Evolutionary conservation across 306 rosid genomes (phyloP).

Genomic region (Cucurbita moschata): DNA sequence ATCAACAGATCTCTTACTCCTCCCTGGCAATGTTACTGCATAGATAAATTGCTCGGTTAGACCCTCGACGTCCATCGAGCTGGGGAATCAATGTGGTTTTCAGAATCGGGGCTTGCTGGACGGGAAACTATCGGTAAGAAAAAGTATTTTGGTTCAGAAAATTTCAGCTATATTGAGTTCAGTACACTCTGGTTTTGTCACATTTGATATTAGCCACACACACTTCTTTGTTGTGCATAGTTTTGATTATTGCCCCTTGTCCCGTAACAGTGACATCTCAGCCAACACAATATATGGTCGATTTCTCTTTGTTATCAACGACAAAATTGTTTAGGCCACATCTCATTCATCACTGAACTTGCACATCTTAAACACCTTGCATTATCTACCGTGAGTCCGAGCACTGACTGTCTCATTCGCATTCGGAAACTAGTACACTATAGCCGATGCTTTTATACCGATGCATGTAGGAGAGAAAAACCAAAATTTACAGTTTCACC

Average conservation of each 20-base stretch:
- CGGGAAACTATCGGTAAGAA: neutral
- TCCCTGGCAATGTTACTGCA: neutral
- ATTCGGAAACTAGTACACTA: neutral
- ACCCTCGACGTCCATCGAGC: neutral
- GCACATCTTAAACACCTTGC: neutral
- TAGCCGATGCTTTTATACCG: too few relatives aligned
- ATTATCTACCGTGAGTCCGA: neutral
- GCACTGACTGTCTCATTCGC: neutral
- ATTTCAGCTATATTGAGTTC: neutral
- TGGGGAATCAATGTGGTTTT: neutral
- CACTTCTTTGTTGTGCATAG: neutral
- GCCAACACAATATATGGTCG: neutral
- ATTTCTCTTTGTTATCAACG: neutral
- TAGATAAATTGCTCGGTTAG: neutral
- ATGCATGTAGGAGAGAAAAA: too few relatives aligned
- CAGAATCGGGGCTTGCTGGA: neutral
- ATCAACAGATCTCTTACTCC: neutral
- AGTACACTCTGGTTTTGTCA: neutral
- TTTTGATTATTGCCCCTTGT: neutral
- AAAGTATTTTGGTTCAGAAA: neutral
- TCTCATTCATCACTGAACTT: neutral
- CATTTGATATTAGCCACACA: neutral
- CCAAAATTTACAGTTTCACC: too few relatives aligned
- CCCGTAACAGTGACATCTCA: neutral
- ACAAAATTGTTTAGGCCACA: neutral